Conservation (phyloP, 192 early-diverging fungal genomes). For the Diversispora eburnea region DNA sequence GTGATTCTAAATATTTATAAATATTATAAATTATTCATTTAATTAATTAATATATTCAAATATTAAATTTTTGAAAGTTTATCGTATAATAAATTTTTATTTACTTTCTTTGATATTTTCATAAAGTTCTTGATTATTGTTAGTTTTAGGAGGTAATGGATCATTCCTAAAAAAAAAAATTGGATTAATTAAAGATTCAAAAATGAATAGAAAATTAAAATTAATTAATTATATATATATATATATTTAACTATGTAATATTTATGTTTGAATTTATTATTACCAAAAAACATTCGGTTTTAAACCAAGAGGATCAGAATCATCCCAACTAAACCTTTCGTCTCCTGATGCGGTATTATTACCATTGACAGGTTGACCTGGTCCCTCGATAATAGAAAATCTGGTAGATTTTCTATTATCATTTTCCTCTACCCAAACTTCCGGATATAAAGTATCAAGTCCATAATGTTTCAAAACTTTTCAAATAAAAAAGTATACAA, state of each 20-base stretch:
- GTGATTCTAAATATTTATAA: constrained; percentile 44
- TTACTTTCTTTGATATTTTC: constrained; percentile 6
- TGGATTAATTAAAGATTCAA: no score
- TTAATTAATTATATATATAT: background rate
- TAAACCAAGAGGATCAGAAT: constrained; percentile 49
- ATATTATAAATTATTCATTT: no score
- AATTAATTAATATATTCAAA: constrained; percentile 26
- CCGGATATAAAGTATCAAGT: constrained; percentile 47
- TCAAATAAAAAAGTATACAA: background rate
- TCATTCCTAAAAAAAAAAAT: background rate
- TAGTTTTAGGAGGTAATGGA: background rate
- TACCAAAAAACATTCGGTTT: constrained; percentile 21
- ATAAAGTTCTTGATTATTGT: background rate
- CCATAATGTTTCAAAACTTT: constrained; percentile 51
- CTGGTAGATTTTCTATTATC: constrained; percentile 32
- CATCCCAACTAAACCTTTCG: constrained; percentile 38
- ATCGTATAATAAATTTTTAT: background rate
- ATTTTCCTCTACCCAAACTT: constrained; percentile 48
- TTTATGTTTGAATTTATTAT: background rate
- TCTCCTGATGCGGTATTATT: constrained; percentile 21
- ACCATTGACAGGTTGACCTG: constrained; percentile 29
- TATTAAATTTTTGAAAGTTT: background rate
- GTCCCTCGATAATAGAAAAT: constrained; percentile 30
- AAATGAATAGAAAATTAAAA: no score
- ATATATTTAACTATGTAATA: background rate